Base-by-base conservation (phyloP, 2,329 filamentous ascomycete species). In the Pseudocercospora musae region DNA sequence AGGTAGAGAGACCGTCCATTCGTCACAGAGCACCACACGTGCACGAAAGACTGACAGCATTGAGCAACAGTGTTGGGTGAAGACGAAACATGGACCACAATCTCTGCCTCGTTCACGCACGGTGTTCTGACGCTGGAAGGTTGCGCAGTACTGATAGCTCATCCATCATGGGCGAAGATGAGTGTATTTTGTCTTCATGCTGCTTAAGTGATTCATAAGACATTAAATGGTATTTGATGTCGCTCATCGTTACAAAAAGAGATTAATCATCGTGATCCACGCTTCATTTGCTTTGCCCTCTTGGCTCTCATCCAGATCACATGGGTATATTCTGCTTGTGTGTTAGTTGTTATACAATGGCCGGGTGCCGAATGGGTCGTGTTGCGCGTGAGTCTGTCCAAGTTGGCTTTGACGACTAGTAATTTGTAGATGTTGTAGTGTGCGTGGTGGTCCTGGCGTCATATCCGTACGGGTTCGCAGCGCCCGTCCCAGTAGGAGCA, bases 401-500 rank as follows among this genome's bases (percentile, higher is more conserved):
- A 27, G 15, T 9, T 15, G 7, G 23, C 15, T 7, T 25, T 31
- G 15, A 18, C 15, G 6, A 40, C 66, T 72, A 73, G 60, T 73
- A 72, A 65, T 73, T 74, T 57, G 70, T 73, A 7, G 70, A 69
- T 21, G 68, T 69, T 42, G 67, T 66, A 33, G 65, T 70, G 27
- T 60, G 63, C 31, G 66, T 65, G 13, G 67, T 65, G 37, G 64
- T 67, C 56, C 55, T 58, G 59, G 71, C 71, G 61, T 79, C 77
- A 31, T 77, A 76, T 31, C 75, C 75, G 59, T 78, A 78, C 3
- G 75, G 76, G 68, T 77, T 78, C 60, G 69, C n/a, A 18, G 37
- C 68, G 42, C 69, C 69, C 25, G 77, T 78, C 23, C 75, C 76
- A 3, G 73, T 72, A 2, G 79, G 79, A 10, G 77, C 77, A 29